These are phyloP conservation scores for Barnettozyma wickerhamii DNA, from an alignment of 805 yeast species.

Conservation along the genomic window DNA sequence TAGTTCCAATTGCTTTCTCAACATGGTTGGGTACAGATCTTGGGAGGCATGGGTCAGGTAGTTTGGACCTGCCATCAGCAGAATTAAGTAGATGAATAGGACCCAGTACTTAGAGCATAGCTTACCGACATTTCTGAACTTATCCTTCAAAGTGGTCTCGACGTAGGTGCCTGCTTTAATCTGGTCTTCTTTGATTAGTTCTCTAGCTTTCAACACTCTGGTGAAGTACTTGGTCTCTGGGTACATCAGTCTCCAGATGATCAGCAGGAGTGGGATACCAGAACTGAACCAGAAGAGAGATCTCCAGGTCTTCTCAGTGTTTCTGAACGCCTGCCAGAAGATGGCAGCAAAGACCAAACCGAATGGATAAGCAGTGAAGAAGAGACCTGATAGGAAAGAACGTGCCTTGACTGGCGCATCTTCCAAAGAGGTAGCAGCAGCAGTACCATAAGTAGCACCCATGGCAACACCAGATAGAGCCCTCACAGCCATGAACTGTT, in stretches of 20 bases:
- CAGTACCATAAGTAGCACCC: constrained; percentile 47
- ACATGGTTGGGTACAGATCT: constrained; percentile 65
- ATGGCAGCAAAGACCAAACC: constrained; percentile 63
- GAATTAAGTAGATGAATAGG: constrained; percentile 48
- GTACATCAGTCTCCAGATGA: constrained; percentile 49
- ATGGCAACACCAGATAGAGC: constrained; percentile 55
- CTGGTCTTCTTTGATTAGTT: constrained; percentile 24
- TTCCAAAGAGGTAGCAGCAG: constrained; percentile 47
- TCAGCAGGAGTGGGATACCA: constrained; percentile 55
- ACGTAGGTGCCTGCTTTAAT: constrained; percentile 27
- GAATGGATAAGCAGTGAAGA: constrained; percentile 55
- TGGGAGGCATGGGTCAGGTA: constrained; percentile 73
- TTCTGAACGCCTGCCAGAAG: constrained; percentile 57
- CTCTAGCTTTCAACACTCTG: constrained; percentile 27
- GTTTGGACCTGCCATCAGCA: constrained; percentile 66
- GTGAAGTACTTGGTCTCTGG: constrained; percentile 58
- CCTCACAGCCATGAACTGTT: constrained; percentile 58
- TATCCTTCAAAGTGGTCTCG: constrained; percentile 22
- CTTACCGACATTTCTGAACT: constrained; percentile 25
- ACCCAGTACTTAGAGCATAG: constrained; percentile 56
- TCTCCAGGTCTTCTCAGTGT: constrained; percentile 55
- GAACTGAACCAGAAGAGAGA: constrained; percentile 71
- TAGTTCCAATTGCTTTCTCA: constrained; percentile 48
- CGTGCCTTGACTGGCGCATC: constrained; percentile 60
- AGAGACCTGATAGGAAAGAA: constrained; percentile 58